Percentiles rank a stretch among this genome's conserved stretches.
Evolutionary conservation across 1,284 basidiomycete species (phyloP).

Genomic region (Melanopsichium pennsylvanicum): DNA sequence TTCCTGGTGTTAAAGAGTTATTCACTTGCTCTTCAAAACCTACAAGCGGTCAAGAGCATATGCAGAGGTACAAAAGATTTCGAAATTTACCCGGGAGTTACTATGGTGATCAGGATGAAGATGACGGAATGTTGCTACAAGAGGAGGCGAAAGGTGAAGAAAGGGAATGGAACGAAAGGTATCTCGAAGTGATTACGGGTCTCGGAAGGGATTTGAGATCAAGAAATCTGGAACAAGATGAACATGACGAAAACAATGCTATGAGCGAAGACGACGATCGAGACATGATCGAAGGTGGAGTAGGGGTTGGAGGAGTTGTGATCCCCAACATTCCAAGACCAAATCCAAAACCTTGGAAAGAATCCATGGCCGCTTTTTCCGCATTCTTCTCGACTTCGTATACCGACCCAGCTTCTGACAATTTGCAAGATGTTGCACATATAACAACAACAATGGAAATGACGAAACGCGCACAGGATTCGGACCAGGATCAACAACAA

Average conservation of each 20-base stretch:
- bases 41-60: slow-evolving; percentile 77
- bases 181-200: slow-evolving; percentile 4
- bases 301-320: slow-evolving; percentile 47
- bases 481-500: not conserved
- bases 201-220: slow-evolving; percentile 5
- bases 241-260: slow-evolving; percentile 5
- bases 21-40: slow-evolving; percentile 78
- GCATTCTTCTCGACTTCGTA: not conserved
- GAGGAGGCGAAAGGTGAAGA: slow-evolving; percentile 45
- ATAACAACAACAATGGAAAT: not conserved
- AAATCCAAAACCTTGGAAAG: slow-evolving; percentile 41
- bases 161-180: slow-evolving; percentile 74
- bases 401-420: too few species aligned
- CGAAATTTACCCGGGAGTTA: slow-evolving; percentile 85
- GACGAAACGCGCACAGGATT: not conserved
- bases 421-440: too few species aligned
- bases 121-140: slow-evolving; percentile 74
- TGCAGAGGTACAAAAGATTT: slow-evolving; percentile 86
- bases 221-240: not conserved
- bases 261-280: slow-evolving; percentile 7
- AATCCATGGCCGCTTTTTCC: slow-evolving; percentile 12
- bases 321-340: slow-evolving; percentile 50
- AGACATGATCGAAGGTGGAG: slow-evolving; percentile 1
- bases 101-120: slow-evolving; percentile 90
- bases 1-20: slow-evolving; percentile 93